phyloP scores from a whole-genome alignment of 2,329 filamentous ascomycete species.

The Fusarium subtropicale region DNA sequence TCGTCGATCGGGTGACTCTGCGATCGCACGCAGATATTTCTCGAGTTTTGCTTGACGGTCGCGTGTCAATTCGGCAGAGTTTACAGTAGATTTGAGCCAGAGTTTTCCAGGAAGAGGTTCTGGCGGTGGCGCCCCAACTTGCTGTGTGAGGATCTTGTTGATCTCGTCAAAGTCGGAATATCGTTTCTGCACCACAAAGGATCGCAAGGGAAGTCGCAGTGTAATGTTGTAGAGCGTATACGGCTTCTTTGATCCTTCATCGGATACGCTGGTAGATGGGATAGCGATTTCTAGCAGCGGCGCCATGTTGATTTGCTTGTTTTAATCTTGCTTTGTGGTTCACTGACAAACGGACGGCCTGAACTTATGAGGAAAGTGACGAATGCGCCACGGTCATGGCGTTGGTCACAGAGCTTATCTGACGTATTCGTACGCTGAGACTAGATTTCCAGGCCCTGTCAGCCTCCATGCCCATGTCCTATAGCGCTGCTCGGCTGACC shows the following conservation, averaged over 20 bases:
- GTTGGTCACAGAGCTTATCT: constrained; percentile 7
- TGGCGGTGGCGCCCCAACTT: constrained; percentile 73
- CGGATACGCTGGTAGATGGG: constrained; percentile 70
- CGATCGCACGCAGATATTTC: constrained; percentile 77
- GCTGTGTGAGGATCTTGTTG: constrained; percentile 69
- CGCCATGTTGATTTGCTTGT: constrained; percentile 61
- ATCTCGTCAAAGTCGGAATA: constrained; percentile 83
- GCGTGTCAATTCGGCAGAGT: constrained; percentile 76
- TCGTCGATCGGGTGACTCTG: constrained; percentile 76
- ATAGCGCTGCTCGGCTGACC: constrained; percentile 17
- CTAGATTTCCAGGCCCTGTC: constrained; percentile 18
- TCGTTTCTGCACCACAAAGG: constrained; percentile 81
- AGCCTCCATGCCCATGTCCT: background rate
- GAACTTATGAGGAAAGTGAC: constrained; percentile 11
- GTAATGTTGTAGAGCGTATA: constrained; percentile 85
- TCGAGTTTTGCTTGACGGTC: constrained; percentile 76
- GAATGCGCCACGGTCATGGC: constrained; percentile 39
- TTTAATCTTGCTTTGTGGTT: background rate
- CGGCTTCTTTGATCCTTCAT: constrained; percentile 66
- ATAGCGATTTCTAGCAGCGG: constrained; percentile 75
- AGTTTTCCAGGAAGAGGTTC: constrained; percentile 76
- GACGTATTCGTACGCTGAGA: constrained; percentile 38
- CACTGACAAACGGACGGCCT: background rate
- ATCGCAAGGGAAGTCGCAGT: constrained; percentile 79
- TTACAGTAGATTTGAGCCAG: constrained; percentile 80